These are phyloP conservation scores for Coprinopsis strossmayeri DNA, from an alignment of 768 basidiomycete genomes.

Conservation along the genomic window DNA sequence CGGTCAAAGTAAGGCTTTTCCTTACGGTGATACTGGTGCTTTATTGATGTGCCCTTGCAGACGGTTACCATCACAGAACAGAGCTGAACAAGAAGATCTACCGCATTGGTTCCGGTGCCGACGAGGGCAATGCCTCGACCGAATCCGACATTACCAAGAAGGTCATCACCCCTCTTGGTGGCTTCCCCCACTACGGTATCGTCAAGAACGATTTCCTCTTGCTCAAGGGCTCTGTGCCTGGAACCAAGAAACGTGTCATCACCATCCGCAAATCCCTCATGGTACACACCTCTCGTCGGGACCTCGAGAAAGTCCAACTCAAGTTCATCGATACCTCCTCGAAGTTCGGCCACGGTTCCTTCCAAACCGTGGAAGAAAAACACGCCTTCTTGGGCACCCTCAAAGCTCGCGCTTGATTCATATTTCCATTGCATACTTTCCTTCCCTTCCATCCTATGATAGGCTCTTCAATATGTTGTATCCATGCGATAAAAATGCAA, in stretches of 20 bases:
- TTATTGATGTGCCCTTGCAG: constrained; percentile 27
- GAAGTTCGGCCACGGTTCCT: constrained; percentile 95
- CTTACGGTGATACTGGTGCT: background rate
- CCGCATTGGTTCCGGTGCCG: constrained; percentile 78
- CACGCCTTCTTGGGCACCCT: constrained; percentile 87
- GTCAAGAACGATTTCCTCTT: constrained; percentile 98
- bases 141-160: constrained; percentile 94
- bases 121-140: constrained; percentile 84
- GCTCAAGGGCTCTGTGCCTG: constrained; percentile 92
- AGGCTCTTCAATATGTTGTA: constrained; percentile 14
- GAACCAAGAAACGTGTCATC: constrained; percentile 96
- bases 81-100: constrained; percentile 99
- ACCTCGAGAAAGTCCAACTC: constrained; percentile 96
- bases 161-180: constrained; percentile 93
- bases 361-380: constrained; percentile 98
- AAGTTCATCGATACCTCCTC: constrained; percentile 99
- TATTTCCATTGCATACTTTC: constrained; percentile 31
- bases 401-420: constrained; percentile 68
- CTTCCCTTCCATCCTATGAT: constrained; percentile 32
- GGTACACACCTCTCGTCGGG: constrained; percentile 91
- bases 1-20: constrained; percentile 83
- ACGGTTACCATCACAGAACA: constrained; percentile 94
- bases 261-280: constrained; percentile 96
- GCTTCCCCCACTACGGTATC: constrained; percentile 98
- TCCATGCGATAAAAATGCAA: constrained; percentile 9